Evolutionary conservation across 2,329 filamentous ascomycete genomes (phyloP).

Genomic region (Westerdykella aurantiaca): DNA sequence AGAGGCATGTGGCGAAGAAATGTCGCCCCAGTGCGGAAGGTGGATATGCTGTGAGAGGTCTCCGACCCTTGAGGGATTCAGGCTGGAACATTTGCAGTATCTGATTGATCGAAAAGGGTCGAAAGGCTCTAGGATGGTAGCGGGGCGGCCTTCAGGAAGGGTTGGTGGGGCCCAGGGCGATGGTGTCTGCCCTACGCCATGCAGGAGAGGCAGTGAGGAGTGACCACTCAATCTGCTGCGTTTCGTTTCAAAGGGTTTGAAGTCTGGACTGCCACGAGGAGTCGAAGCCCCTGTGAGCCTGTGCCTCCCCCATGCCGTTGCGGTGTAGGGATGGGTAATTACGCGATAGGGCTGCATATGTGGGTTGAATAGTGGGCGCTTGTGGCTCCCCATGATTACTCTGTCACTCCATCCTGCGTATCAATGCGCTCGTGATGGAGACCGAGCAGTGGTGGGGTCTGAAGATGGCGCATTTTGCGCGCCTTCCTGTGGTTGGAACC

Average conservation of each 20-base stretch:
- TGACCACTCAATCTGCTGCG: constrained; percentile 11
- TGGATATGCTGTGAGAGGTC: constrained; percentile 3
- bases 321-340: constrained; percentile 5
- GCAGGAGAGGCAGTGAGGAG: constrained; percentile 24
- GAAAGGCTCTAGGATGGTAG: constrained; percentile 1
- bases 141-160: neutral
- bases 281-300: neutral
- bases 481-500: neutral
- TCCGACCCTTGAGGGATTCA: neutral
- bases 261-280: constrained; percentile 26
- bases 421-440: neutral
- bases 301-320: constrained; percentile 6
- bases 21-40: constrained; percentile 7
- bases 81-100: constrained; percentile 4
- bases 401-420: neutral
- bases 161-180: constrained; percentile 9
- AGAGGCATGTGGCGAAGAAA: constrained; percentile 4
- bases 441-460: neutral
- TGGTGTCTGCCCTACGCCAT: constrained; percentile 9
- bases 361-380: neutral
- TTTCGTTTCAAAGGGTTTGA: constrained; percentile 10
- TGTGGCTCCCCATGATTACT: neutral
- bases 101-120: constrained; percentile 15
- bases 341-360: constrained; percentile 7
- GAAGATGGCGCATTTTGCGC: neutral